phyloP scores from a whole-genome alignment of 805 yeast species.

The Wickerhamiella musiphila region DNA sequence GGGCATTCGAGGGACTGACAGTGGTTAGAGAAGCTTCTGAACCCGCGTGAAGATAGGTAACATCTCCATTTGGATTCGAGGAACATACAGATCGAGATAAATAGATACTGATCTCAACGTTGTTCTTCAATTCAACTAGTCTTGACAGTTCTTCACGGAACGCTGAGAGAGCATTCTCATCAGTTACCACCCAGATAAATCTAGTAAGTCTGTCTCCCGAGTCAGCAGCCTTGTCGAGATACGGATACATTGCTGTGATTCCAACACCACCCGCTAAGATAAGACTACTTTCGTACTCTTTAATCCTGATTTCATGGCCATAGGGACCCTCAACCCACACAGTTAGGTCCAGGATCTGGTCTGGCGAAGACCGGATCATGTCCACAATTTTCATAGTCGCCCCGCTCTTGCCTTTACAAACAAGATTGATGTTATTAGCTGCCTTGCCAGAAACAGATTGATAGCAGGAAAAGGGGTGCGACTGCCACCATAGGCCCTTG shows the following conservation, averaged over 20 bases:
- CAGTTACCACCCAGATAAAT: conserved; percentile 18
- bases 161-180: conserved; percentile 29
- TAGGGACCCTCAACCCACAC: conserved; percentile 46
- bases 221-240: conserved; percentile 24
- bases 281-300: conserved; percentile 29
- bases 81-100: too few relatives aligned
- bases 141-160: conserved; percentile 31
- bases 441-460: conserved; percentile 19
- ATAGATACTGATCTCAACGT: conserved; percentile 8
- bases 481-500: conserved; percentile 42
- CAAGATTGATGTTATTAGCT: conserved; percentile 27
- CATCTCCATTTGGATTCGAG: conserved; percentile 5
- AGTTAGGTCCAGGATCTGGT: conserved; percentile 17
- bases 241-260: conserved; percentile 36
- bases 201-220: conserved; percentile 3
- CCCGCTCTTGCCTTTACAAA: conserved; percentile 37
- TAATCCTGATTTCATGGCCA: conserved; percentile 32
- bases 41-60: conserved; percentile 2
- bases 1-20: not conserved
- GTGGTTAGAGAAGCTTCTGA: not conserved
- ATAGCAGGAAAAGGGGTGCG: conserved; percentile 49
- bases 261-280: conserved; percentile 53
- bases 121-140: conserved; percentile 17
- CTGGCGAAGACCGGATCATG: conserved; percentile 19
- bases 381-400: conserved; percentile 28